These are phyloP conservation scores for Monosporascus sp. DNA, from an alignment of 2,329 filamentous ascomycete genomes.

Conservation along the genomic window DNA sequence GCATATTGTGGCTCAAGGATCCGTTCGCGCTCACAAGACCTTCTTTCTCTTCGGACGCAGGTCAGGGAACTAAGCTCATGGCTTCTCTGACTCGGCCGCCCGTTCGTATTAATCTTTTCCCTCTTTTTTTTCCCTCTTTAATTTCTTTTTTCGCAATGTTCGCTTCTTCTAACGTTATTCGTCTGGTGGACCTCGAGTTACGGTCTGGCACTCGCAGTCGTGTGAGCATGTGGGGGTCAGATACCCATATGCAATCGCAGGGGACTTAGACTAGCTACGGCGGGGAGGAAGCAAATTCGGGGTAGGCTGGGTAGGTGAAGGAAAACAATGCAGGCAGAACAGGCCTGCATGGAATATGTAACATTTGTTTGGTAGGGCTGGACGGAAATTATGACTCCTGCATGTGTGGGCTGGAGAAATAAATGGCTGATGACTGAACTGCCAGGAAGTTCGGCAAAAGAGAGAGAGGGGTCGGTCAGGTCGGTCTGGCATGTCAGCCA, in stretches of 20 bases:
- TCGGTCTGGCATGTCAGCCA: too few relatives aligned
- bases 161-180: too few relatives aligned
- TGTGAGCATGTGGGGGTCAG: background rate
- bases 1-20: slow-evolving; percentile 18
- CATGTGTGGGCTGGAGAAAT: too few relatives aligned
- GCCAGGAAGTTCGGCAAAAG: too few relatives aligned
- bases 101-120: background rate
- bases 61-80: slow-evolving; percentile 11
- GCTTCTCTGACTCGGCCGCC: slow-evolving; percentile 5
- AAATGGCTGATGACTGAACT: too few relatives aligned
- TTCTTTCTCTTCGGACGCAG: slow-evolving; percentile 6
- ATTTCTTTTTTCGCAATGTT: background rate
- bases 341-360: too few relatives aligned
- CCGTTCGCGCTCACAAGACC: slow-evolving; percentile 5
- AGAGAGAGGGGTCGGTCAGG: too few relatives aligned
- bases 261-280: background rate
- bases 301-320: background rate
- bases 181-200: background rate
- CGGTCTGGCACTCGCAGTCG: background rate
- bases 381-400: too few relatives aligned
- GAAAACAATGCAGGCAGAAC: background rate
- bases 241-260: background rate
- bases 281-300: background rate
- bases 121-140: background rate
- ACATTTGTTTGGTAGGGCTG: too few relatives aligned